phyloP scores from a whole-genome alignment of 768 basidiomycete species.

The Lepiota venenata region DNA sequence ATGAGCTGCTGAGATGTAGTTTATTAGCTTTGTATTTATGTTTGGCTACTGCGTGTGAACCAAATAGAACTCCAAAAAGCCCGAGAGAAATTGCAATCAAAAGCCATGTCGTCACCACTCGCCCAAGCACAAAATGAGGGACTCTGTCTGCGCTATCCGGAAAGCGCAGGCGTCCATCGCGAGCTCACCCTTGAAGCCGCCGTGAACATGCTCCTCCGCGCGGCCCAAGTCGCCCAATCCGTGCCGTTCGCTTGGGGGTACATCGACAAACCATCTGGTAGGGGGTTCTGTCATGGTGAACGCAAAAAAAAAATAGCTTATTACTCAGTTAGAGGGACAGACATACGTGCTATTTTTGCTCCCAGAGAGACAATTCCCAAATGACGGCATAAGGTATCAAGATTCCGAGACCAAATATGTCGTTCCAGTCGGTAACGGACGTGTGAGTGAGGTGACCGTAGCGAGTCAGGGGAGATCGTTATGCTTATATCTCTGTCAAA shows the following conservation, averaged over 20 bases:
- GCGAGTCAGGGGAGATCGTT: not conserved
- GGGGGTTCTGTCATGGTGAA: slow-evolving; percentile 17
- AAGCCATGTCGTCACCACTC: slow-evolving; percentile 22
- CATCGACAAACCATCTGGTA: slow-evolving; percentile 76
- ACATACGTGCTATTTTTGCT: slow-evolving; percentile 65
- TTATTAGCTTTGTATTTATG: not conserved
- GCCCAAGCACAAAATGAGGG: slow-evolving; percentile 56
- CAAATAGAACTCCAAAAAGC: not conserved
- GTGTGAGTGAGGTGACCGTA: slow-evolving; percentile 40
- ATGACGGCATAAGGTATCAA: slow-evolving; percentile 75
- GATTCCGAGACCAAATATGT: slow-evolving; percentile 65
- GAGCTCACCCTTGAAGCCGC: slow-evolving; percentile 57
- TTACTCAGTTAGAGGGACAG: slow-evolving; percentile 50
- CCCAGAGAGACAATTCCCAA: slow-evolving; percentile 57
- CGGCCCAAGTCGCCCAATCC: slow-evolving; percentile 49
- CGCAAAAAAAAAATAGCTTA: not conserved
- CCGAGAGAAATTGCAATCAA: not conserved
- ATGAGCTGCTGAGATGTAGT: slow-evolving; percentile 23
- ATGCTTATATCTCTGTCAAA: slow-evolving; percentile 4
- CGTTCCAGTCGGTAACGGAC: slow-evolving; percentile 45
- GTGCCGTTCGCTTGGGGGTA: slow-evolving; percentile 71
- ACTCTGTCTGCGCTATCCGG: slow-evolving; percentile 69
- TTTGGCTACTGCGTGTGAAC: not conserved
- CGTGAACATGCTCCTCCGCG: slow-evolving; percentile 57
- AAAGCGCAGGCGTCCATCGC: slow-evolving; percentile 54